Evolutionary conservation across 2,329 filamentous ascomycete species (phyloP).

Genomic region (Aureobasidium leucospermi): DNA sequence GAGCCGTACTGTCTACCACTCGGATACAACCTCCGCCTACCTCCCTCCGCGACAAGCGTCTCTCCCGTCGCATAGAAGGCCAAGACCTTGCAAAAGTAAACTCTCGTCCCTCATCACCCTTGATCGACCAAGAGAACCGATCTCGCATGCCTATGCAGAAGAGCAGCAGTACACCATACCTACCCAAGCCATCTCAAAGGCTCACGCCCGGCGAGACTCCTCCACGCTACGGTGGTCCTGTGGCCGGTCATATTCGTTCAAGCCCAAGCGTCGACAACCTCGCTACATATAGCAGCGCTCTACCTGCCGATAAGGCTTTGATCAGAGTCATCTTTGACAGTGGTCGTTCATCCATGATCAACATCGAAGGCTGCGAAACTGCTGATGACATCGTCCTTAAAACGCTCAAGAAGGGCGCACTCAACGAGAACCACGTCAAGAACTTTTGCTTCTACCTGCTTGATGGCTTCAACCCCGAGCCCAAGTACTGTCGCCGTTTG

Average conservation of each 20-base stretch:
- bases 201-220: constrained; percentile 43
- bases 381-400: constrained; percentile 89
- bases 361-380: constrained; percentile 83
- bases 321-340: constrained; percentile 90
- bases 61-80: constrained; percentile 39
- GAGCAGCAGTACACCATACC: constrained; percentile 51
- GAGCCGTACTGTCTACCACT: constrained; percentile 40
- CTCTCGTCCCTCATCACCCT: constrained; percentile 66
- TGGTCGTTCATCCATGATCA: constrained; percentile 87
- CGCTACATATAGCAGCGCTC: constrained; percentile 64
- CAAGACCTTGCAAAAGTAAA: constrained; percentile 44
- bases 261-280: constrained; percentile 79
- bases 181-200: constrained; percentile 48
- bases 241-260: constrained; percentile 65
- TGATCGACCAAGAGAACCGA: constrained; percentile 50
- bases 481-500: constrained; percentile 70
- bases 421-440: constrained; percentile 83
- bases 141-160: constrained; percentile 40
- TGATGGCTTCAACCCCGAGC: constrained; percentile 75
- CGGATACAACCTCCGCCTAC: constrained; percentile 34
- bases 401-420: constrained; percentile 77
- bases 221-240: constrained; percentile 38
- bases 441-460: constrained; percentile 97
- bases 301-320: constrained; percentile 79
- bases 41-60: constrained; percentile 40